Percentiles rank a stretch among this genome's conserved stretches.
Evolutionary conservation across 2,329 filamentous ascomycete species (phyloP).

Genomic region (Penicillium concentricum): DNA sequence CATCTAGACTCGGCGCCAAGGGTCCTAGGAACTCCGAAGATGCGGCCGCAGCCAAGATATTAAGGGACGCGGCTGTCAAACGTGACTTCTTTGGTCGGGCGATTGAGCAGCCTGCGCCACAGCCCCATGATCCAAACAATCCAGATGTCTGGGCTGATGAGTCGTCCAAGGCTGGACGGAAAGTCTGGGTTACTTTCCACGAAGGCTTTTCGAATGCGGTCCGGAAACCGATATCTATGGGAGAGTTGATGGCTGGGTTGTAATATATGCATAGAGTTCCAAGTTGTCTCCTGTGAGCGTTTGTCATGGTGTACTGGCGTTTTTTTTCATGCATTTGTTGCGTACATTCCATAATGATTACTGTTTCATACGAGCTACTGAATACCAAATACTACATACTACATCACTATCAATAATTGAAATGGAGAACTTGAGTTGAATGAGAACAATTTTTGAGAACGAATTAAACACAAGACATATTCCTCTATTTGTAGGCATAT

Average conservation of each 20-base stretch:
- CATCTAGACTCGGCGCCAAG: conserved; percentile 28
- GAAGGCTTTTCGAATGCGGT: conserved; percentile 93
- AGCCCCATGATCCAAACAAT: conserved; percentile 37
- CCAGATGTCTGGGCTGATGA: conserved; percentile 32
- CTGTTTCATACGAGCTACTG: background rate
- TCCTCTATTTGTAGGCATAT: background rate
- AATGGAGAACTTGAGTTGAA: background rate
- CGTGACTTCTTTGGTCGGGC: conserved; percentile 84
- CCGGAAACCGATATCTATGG: conserved; percentile 77
- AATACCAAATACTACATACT: background rate
- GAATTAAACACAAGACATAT: background rate
- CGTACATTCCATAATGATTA: background rate
- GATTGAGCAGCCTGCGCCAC: conserved; percentile 50
- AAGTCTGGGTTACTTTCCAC: conserved; percentile 85
- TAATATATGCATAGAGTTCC: conserved; percentile 15
- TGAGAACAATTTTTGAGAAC: background rate
- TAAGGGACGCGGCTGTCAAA: conserved; percentile 52
- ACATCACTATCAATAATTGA: background rate
- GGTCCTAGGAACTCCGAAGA: conserved; percentile 23
- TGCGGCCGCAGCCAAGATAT: conserved; percentile 22
- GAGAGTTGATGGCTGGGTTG: conserved; percentile 65
- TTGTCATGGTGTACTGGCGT: background rate
- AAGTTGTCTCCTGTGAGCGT: conserved; percentile 5
- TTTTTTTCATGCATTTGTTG: background rate
- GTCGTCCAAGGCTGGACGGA: conserved; percentile 47